These are phyloP conservation scores for Acanthamoeba lugdunensis DNA, from an alignment of 208 protist species.

Conservation along the genomic window DNA sequence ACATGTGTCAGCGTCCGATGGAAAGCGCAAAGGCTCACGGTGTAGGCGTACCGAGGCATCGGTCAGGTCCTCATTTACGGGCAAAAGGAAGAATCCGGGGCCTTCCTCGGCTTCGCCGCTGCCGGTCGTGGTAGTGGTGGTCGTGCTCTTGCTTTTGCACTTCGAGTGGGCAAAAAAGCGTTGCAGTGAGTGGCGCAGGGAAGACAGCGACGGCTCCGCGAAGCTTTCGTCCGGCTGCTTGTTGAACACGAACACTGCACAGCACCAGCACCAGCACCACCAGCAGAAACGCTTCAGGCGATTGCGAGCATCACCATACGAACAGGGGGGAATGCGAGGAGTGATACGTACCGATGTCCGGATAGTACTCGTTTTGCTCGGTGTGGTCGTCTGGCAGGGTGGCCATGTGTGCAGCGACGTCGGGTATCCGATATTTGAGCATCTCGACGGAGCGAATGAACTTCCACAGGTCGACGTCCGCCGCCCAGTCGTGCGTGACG, in stretches of 20 bases:
- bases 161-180: constrained; percentile 56
- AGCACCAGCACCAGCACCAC: background rate
- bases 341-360: background rate
- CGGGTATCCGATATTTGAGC: constrained; percentile 51
- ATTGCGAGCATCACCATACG: background rate
- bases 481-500: background rate
- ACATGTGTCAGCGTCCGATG: background rate
- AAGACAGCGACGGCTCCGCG: background rate
- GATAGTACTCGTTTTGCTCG: constrained; percentile 55
- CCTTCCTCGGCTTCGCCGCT: background rate
- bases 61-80: constrained; percentile 11
- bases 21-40: background rate
- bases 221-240: constrained; percentile 58
- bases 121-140: background rate
- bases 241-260: constrained; percentile 51
- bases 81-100: constrained; percentile 8
- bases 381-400: constrained; percentile 48
- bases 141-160: background rate
- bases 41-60: background rate
- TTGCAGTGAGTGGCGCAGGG: background rate
- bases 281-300: background rate
- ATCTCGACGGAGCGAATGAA: constrained; percentile 32
- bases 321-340: background rate
- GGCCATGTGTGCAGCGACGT: constrained; percentile 36
- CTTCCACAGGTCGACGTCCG: constrained; percentile 34